These are phyloP conservation scores for Cladosporium velox DNA, from an alignment of 2,329 filamentous ascomycete species.

Conservation along the genomic window DNA sequence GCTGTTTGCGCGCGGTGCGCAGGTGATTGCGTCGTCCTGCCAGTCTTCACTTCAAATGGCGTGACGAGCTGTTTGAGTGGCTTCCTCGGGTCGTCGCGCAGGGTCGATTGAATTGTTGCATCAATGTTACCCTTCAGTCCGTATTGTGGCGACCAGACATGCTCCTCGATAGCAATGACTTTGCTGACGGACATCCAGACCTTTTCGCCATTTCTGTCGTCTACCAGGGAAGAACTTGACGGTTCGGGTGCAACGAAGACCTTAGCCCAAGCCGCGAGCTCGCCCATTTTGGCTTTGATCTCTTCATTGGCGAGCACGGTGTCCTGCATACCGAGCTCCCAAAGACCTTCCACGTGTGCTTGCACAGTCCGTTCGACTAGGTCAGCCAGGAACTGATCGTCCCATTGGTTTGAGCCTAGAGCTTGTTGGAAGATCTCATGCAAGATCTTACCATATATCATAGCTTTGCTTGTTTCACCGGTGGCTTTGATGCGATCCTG, in stretches of 20 bases:
- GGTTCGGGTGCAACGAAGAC: constrained; percentile 74
- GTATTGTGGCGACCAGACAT: constrained; percentile 97
- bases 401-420: constrained; percentile 80
- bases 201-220: constrained; percentile 75
- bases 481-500: constrained; percentile 95
- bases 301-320: constrained; percentile 74
- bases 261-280: constrained; percentile 80
- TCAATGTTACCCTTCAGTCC: constrained; percentile 97
- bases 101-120: constrained; percentile 86
- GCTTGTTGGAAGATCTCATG: constrained; percentile 96
- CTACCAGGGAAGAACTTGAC: constrained; percentile 70
- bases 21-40: constrained; percentile 73
- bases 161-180: constrained; percentile 93
- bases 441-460: constrained; percentile 89
- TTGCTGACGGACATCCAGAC: constrained; percentile 86
- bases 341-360: constrained; percentile 83
- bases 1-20: constrained; percentile 91
- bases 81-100: constrained; percentile 67
- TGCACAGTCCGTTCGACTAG: constrained; percentile 70
- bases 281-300: constrained; percentile 77
- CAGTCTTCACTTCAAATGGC: constrained; percentile 94
- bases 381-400: constrained; percentile 63
- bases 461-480: constrained; percentile 72
- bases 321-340: constrained; percentile 74
- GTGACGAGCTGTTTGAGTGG: constrained; percentile 70